These are phyloP conservation scores for Hymenoscyphus repandus DNA, from an alignment of 2,329 filamentous ascomycete genomes.

Conservation along the genomic window DNA sequence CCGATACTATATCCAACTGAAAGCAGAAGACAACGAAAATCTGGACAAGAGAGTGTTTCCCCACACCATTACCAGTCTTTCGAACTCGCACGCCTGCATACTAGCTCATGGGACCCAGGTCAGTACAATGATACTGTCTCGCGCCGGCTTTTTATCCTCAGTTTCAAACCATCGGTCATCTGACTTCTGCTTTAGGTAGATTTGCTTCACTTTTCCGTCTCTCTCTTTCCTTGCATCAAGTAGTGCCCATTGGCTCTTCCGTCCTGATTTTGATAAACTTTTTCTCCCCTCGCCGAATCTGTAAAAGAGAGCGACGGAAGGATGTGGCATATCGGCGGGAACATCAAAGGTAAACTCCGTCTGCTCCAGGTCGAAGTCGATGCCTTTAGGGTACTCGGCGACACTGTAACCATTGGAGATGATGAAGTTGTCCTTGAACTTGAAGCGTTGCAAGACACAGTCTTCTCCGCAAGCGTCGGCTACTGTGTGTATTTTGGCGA, in stretches of 20 bases:
- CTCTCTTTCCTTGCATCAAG: constrained; percentile 43
- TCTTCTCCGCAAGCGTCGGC: constrained; percentile 31
- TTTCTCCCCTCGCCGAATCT: constrained; percentile 45
- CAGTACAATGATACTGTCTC: constrained; percentile 27
- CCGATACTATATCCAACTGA: constrained; percentile 1
- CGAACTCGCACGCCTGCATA: no score
- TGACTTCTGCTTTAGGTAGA: constrained; percentile 47
- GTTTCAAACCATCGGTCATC: constrained; percentile 46
- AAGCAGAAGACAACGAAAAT: no score
- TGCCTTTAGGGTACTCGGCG: constrained; percentile 27
- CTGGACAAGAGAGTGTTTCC: no score
- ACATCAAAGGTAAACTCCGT: constrained; percentile 28
- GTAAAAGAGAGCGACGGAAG: constrained; percentile 31
- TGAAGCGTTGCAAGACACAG: constrained; percentile 30
- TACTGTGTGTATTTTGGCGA: constrained; percentile 23
- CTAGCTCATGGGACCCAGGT: constrained; percentile 22
- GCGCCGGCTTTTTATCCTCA: constrained; percentile 16
- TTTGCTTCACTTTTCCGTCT: constrained; percentile 47
- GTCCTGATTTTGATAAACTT: constrained; percentile 41
- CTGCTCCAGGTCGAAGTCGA: constrained; percentile 28
- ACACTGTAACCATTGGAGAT: constrained; percentile 27
- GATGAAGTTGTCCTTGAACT: constrained; percentile 28
- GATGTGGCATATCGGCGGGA: constrained; percentile 25
- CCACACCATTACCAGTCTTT: no score
- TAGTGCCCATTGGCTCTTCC: constrained; percentile 48